Evolutionary conservation across 108 stramenopile species (phyloP), one percentile per base, ranked within the genome.

Genomic region (Nitzschia sp.): DNA sequence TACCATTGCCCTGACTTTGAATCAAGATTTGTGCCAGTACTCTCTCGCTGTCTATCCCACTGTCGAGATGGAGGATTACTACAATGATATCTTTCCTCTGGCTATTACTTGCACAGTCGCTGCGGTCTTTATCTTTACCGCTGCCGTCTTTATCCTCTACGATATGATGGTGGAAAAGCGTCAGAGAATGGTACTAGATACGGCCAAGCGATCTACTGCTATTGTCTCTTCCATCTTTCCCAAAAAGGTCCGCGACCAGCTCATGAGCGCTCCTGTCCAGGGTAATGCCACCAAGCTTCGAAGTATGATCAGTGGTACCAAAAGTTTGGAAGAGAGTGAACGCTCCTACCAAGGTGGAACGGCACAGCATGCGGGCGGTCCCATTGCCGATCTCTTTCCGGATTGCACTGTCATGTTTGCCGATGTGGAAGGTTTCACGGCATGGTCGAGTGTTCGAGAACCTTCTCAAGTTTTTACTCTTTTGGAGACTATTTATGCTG

Each of bases 211-310:
- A 38, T 35, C 63, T 8, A 47, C 45, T 15, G 63, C 47, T 13
- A 72, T 80, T 25, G 75, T 80, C 5, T 63, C 74, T 13, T 76
- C 75, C 9, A 31, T 80, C 6, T 76, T 80, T 45, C 79, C 79
- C 8, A 53, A 48, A 6, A 50, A 71, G 21, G 70, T 80, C 2
- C 62, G 71, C 11, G 73, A 75, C 11, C 70, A 71, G 16, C 54
- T 80, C 29, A 48, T 66, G 55, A n/a, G 17, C 4, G 48, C 48
- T 11, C 48, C 48, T 11, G 48, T 50, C 48, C 48, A 50, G 21
- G 48, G 48, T 5, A 50, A 50, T 50, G 48, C 48, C 48, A 50
- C 48, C 8, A 50, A 50, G 48, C 48, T 50, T 19, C 48, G 17
- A 50, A 50, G 48, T n/a, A 16, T 50, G 13, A 21, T 50, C 4